Evolutionary conservation across 2,329 filamentous ascomycete species (phyloP).

Genomic region (Aspergillus fructus): DNA sequence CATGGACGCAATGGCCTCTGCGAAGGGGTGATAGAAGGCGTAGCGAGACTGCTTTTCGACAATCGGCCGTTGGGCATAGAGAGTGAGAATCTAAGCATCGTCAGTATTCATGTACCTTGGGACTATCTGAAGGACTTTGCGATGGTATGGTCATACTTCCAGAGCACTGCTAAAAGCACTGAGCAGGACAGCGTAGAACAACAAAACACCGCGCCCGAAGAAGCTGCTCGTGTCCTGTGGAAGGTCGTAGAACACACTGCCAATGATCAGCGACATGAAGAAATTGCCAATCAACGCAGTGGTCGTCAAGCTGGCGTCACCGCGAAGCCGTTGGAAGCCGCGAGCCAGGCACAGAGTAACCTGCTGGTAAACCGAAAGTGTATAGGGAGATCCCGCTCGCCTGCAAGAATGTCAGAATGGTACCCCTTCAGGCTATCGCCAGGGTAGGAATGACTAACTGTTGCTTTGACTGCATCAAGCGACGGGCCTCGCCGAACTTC

Average conservation of each 20-base stretch:
- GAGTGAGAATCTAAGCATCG: constrained; percentile 65
- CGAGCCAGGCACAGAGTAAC: constrained; percentile 76
- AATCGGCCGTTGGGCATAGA: constrained; percentile 86
- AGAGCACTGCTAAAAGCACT: constrained; percentile 79
- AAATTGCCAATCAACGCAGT: constrained; percentile 67
- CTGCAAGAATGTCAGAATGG: constrained; percentile 16
- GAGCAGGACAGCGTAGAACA: constrained; percentile 86
- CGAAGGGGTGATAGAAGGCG: constrained; percentile 83
- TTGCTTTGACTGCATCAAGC: constrained; percentile 44
- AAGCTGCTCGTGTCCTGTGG: constrained; percentile 64
- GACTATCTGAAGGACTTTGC: too few species aligned
- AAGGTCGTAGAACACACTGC: constrained; percentile 80
- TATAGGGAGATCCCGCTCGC: constrained; percentile 75
- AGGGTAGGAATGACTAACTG: constrained; percentile 17
- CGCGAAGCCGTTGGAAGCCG: constrained; percentile 72
- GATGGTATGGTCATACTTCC: constrained; percentile 50
- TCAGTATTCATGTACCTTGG: constrained; percentile 12
- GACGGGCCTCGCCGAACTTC: constrained; percentile 42
- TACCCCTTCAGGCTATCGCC: too few species aligned
- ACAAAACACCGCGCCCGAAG: constrained; percentile 72
- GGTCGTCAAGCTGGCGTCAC: constrained; percentile 74
- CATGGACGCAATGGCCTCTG: constrained; percentile 83
- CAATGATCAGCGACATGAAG: constrained; percentile 72
- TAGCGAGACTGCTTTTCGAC: constrained; percentile 88
- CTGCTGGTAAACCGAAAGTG: constrained; percentile 74